Percentiles rank a stretch among this genome's conserved stretches.
Evolutionary conservation across 257 asterid species (phyloP).

Genomic region (Rubia yunnanensis): DNA sequence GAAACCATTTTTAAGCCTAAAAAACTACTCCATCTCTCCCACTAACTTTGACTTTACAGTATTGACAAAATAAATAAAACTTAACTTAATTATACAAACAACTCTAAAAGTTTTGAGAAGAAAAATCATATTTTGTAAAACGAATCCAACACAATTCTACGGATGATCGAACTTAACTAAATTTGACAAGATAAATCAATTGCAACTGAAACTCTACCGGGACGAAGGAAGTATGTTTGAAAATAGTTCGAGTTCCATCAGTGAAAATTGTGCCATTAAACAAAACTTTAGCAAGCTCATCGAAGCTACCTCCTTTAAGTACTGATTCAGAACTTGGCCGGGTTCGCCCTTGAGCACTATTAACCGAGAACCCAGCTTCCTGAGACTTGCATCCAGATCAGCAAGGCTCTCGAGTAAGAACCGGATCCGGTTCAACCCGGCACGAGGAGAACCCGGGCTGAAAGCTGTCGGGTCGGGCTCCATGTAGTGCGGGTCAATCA

Average conservation of each 20-base stretch:
- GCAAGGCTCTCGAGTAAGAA: conserved; percentile 72
- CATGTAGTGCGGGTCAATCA: conserved; percentile 94
- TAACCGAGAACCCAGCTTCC: conserved; percentile 67
- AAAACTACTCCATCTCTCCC: not conserved
- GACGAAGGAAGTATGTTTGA: too few species aligned
- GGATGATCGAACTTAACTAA: too few species aligned
- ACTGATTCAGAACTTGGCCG: conserved; percentile 44
- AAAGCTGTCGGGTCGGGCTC: conserved; percentile 62
- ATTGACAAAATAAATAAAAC: too few species aligned
- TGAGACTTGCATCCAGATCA: conserved; percentile 64
- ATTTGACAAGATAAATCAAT: too few species aligned
- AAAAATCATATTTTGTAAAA: too few species aligned
- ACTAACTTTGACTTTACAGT: not conserved
- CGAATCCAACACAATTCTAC: too few species aligned
- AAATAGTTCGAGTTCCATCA: not conserved
- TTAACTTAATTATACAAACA: too few species aligned
- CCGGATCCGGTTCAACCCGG: conserved; percentile 78
- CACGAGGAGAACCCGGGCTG: conserved; percentile 59
- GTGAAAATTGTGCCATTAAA: not conserved
- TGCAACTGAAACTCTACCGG: too few species aligned
- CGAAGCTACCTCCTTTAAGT: conserved; percentile 62
- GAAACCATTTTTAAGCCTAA: not conserved
- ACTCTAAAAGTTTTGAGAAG: too few species aligned
- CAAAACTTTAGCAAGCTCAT: not conserved
- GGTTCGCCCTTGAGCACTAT: conserved; percentile 91